Percentiles rank a stretch among this genome's conserved stretches.
Evolutionary conservation across 2,329 filamentous ascomycete genomes (phyloP).

Genomic region (Botrytis squamosa): DNA sequence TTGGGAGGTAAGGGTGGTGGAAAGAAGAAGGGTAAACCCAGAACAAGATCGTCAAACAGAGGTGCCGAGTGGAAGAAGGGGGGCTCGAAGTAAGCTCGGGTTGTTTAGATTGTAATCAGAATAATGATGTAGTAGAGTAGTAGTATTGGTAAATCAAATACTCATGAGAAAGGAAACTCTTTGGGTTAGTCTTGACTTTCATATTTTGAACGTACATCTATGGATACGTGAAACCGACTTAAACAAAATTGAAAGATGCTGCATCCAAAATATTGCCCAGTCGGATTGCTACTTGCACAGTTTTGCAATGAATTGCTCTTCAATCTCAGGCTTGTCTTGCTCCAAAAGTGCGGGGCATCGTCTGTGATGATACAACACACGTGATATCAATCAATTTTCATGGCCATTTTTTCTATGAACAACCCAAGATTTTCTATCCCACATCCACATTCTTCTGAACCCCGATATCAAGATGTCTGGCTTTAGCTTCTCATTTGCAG

Average conservation of each 20-base stretch:
- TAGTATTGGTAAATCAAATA: neutral
- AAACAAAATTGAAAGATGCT: neutral
- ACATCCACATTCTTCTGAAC: neutral
- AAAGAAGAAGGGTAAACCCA: slow-evolving; percentile 48
- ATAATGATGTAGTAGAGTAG: neutral
- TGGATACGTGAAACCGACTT: neutral
- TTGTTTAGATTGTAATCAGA: slow-evolving; percentile 14
- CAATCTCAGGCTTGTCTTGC: neutral
- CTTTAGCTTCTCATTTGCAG: slow-evolving; percentile 55
- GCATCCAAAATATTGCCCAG: neutral
- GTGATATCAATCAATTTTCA: slow-evolving; percentile 17
- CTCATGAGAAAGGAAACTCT: neutral
- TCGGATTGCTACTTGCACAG: neutral
- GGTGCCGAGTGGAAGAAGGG: slow-evolving; percentile 42
- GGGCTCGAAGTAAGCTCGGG: slow-evolving; percentile 38
- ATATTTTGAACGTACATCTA: neutral
- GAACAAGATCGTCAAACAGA: slow-evolving; percentile 39
- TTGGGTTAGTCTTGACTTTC: neutral
- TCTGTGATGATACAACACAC: neutral
- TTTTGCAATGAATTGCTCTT: neutral
- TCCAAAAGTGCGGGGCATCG: slow-evolving; percentile 11
- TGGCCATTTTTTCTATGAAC: neutral
- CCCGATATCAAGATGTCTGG: slow-evolving; percentile 10
- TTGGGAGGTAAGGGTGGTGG: slow-evolving; percentile 57
- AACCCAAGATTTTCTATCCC: neutral